Evolutionary conservation across 192 early-diverging fungal species (phyloP), one percentile per base, ranked within the genome.

Genomic region (Endogone sp.): DNA sequence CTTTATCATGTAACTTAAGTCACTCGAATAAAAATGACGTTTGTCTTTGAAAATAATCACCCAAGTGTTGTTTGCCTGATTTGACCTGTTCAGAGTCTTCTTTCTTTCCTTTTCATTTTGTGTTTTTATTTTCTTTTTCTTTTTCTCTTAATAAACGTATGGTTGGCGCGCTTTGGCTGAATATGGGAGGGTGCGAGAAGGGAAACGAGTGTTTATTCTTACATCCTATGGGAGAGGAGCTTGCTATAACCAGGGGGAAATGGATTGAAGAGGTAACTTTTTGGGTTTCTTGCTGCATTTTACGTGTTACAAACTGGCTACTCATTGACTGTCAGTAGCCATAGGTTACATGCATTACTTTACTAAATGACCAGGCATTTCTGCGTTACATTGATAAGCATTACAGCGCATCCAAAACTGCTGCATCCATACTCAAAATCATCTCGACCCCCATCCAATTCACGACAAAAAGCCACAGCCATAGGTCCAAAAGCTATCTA

Each of bases 381-480:
- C 6, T 29, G 28, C 26, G 16, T 60, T 37, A 61, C 30, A 57
- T 49, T 65, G 32, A 61, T 63, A 73, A 62, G 13, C 55, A 22
- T 21, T 22, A 24, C 60, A 76, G 84, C 78, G 78, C 29, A 63
- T 75, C 29, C 71, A 68, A 70, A 76, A 65, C 62, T 76, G 81
- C 37, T 29, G 70, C 26, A 69, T 72, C 22, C 71, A 71, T 31
- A 79, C 75, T 28, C 74, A 77, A 49, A 75, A 84, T 57, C 55
- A 72, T 2, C 77, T 70, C 44, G 80, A 86, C 57, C 77, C 79
- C 22, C 82, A 83, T 49, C 13, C 37, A 44, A 13, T 44, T 44
- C 67, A 67, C 49, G 68, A 66, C 63, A 83, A 83, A 60, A 80
- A 80, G 49, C 84, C 79, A 11, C 85, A 87, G 63, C 68, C 76